phyloP scores from a whole-genome alignment of 2,329 filamentous ascomycete species.

The Hypoxylon sp. region DNA sequence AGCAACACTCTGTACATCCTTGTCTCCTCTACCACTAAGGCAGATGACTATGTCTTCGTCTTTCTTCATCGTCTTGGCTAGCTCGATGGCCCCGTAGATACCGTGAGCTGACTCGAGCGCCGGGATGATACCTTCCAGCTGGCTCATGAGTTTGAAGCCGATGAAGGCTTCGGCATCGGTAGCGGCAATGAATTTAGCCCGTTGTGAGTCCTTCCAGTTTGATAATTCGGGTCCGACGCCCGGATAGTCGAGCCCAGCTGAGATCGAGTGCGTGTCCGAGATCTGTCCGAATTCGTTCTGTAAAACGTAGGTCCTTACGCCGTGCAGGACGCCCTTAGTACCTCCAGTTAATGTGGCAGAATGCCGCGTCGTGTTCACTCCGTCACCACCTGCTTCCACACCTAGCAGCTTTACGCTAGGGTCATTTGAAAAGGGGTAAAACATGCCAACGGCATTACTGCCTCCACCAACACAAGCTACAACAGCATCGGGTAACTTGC shows the following conservation, averaged over 20 bases:
- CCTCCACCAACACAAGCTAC: slow-evolving; percentile 97
- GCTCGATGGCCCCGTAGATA: slow-evolving; percentile 87
- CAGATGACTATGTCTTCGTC: slow-evolving; percentile 94
- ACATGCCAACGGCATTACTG: slow-evolving; percentile 97
- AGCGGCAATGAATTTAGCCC: slow-evolving; percentile 90
- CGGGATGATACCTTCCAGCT: slow-evolving; percentile 97
- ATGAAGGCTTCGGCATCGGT: slow-evolving; percentile 92
- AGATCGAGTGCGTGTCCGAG: slow-evolving; percentile 94
- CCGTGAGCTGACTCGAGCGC: slow-evolving; percentile 95
- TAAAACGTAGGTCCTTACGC: slow-evolving; percentile 94
- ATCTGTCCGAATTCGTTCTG: slow-evolving; percentile 96
- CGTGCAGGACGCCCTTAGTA: slow-evolving; percentile 92
- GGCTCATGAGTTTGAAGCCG: slow-evolving; percentile 86
- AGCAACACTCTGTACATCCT: slow-evolving; percentile 98
- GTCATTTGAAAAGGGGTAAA: slow-evolving; percentile 94
- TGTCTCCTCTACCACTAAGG: slow-evolving; percentile 92
- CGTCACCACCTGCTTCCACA: slow-evolving; percentile 95
- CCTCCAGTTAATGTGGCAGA: slow-evolving; percentile 90
- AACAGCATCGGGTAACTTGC: slow-evolving; percentile 94
- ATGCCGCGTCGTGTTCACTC: slow-evolving; percentile 86
- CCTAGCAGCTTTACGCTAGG: slow-evolving; percentile 88
- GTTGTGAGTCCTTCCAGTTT: slow-evolving; percentile 90
- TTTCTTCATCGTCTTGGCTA: slow-evolving; percentile 93
- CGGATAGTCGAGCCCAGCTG: slow-evolving; percentile 95
- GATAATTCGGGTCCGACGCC: slow-evolving; percentile 95